Evolutionary conservation across 176 grass and related monocot genomes (phyloP), one percentile per base, ranked within the genome.

Genomic region (Olyra latifolia): DNA sequence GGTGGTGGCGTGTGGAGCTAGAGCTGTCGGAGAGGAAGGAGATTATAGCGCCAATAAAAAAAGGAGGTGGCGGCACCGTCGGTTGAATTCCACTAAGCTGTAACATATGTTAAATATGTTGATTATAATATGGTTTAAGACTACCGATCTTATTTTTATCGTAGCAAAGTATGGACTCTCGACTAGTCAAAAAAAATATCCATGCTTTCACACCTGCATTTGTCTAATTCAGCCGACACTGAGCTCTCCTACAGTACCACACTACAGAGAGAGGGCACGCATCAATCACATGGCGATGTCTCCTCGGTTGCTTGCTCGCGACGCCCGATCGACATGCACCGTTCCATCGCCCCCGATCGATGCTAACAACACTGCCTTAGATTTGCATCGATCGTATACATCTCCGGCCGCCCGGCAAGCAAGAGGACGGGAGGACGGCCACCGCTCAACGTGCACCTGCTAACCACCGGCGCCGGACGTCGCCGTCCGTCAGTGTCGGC

Each of bases 201-300:
- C 49, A 7, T 20, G 49, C 49, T 20, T 7, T 15, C 17, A 52
- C 16, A 62, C 32, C 1, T 3, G 61, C 8, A 15, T 9, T 19
- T 38, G 30, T 20, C 15, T 29, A 4, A 15, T 39, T 5, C 19
- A n/a, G 32, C 62, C 32, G 32, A 65, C 62, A n/a, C 62, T 17
- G 7, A 9, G 28, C 0, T 17, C 50, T 2, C 6, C 12, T 7
- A 2, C 32, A n/a, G n/a, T n/a, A 7, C 3, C 39, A 35, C 32
- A 6, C 38, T 66, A 65, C 19, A n/a, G 10, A 38, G 62, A 41
- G 32, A 35, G 15, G 50, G 35, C 10, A 14, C 1, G 38, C 17
- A n/a, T n/a, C n/a, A n/a, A 64, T 64, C 32, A 66, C 38, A 66
- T 42, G 64, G 64, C 9, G 64, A 66, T 66, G 38, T 66, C 63